Evolutionary conservation across 2,329 filamentous ascomycete genomes (phyloP).

Genomic region (Trichoderma sp.): DNA sequence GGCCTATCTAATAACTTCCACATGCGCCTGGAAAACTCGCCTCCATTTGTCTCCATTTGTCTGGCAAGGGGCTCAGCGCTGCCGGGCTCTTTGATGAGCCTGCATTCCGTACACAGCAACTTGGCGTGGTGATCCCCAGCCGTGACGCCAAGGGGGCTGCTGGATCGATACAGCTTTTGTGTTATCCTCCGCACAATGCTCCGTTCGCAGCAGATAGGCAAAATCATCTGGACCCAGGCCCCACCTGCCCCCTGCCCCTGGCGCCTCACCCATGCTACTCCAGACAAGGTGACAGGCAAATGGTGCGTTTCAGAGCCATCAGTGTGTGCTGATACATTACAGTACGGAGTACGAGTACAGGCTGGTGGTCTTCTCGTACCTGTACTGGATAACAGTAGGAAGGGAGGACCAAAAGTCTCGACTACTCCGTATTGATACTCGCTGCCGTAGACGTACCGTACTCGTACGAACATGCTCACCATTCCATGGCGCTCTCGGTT

Average conservation of each 20-base stretch:
- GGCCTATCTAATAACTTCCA: neutral
- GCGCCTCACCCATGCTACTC: slow-evolving; percentile 11
- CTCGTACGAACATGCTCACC: neutral
- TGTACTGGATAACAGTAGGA: neutral
- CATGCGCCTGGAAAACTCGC: neutral
- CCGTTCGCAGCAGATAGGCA: slow-evolving; percentile 2
- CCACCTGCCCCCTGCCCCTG: slow-evolving; percentile 17
- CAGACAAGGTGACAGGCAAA: slow-evolving; percentile 14
- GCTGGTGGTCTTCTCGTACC: neutral
- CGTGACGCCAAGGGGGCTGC: slow-evolving; percentile 5
- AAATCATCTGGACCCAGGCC: neutral
- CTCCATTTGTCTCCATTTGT: neutral
- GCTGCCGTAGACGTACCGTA: neutral
- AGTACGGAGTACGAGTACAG: neutral
- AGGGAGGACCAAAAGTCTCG: neutral
- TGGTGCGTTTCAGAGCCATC: slow-evolving; percentile 14
- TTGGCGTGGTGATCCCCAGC: neutral
- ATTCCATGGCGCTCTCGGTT: neutral
- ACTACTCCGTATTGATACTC: neutral
- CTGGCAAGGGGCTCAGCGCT: neutral
- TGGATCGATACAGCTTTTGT: neutral
- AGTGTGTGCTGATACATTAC: slow-evolving; percentile 1
- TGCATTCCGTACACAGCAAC: neutral
- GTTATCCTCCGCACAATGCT: slow-evolving; percentile 6
- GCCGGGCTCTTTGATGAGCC: neutral